These are phyloP conservation scores for Trypanosoma conorhini DNA, from an alignment of 208 protist genomes.

Conservation along the genomic window DNA sequence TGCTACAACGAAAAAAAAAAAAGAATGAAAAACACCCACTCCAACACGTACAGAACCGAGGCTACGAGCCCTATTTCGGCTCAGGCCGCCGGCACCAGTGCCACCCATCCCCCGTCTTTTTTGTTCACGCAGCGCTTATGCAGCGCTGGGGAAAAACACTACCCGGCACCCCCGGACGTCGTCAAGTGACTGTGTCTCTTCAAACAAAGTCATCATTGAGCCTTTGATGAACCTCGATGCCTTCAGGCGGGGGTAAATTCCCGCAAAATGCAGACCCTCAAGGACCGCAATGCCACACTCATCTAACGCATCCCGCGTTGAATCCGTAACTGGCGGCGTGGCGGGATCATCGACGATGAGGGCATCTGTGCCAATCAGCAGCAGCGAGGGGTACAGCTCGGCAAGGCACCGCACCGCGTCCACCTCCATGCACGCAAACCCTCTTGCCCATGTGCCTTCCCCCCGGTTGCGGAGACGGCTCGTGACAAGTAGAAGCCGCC, in stretches of 20 bases:
- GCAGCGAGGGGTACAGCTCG: slow-evolving; percentile 47
- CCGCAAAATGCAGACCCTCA: slow-evolving; percentile 55
- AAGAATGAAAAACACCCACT: too few species aligned
- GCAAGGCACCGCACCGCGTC: slow-evolving; percentile 49
- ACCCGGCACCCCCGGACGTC: slow-evolving; percentile 69
- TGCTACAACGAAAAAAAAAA: not conserved
- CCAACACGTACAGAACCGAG: too few species aligned
- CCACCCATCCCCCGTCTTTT: too few species aligned
- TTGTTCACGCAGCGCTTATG: not conserved
- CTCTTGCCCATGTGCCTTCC: slow-evolving; percentile 21
- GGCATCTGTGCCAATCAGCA: slow-evolving; percentile 71
- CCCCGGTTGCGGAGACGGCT: slow-evolving; percentile 7
- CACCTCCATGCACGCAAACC: slow-evolving; percentile 47
- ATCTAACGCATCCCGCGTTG: slow-evolving; percentile 51
- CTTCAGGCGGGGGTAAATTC: slow-evolving; percentile 35
- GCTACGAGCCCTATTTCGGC: too few species aligned
- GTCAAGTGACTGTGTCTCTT: slow-evolving; percentile 36
- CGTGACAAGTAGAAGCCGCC: slow-evolving; percentile 58
- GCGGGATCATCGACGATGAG: slow-evolving; percentile 57
- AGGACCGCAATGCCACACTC: slow-evolving; percentile 63
- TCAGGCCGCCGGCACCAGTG: too few species aligned
- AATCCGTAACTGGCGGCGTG: slow-evolving; percentile 38
- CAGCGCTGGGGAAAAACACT: slow-evolving; percentile 46
- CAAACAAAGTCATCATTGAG: slow-evolving; percentile 58
- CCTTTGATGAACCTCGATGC: slow-evolving; percentile 23